Base-by-base conservation (phyloP, 2,329 filamentous ascomycete genomes). In the Elsinoe batatas region DNA sequence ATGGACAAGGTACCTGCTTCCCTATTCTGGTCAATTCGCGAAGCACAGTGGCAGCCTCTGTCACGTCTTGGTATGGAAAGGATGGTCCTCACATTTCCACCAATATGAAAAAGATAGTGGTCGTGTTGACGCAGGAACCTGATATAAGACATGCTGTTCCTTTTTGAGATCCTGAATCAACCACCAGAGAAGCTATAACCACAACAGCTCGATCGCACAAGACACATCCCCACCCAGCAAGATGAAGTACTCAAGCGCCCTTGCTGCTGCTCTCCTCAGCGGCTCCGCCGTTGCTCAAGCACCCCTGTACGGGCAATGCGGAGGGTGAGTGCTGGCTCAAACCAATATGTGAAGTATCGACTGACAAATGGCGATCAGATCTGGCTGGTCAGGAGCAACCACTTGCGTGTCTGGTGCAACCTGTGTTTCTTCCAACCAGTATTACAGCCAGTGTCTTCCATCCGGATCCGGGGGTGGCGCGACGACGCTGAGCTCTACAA, bases 391-490 rank as follows among this genome's bases (percentile, higher is more conserved):
- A 15, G 61, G 61, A 6, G 44, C 58, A n/a, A 64, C 58, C 15
- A 57, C 53, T 35, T 64, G 61, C 54, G 59, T 59, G 36, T 56
- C 56, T 36, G 56, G 59, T 30, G 59, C 56, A 32, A 59, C 58
- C 36, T 64, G 61, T 55, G 33, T 53, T 32, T 18, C 35, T 26
- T 47, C 53, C 33, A 58, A 58, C 49, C 42, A 53, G 3, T 63
- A 60, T 49, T 62, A 63, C 56, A 61, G 59, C 7, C 61, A 62
- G 53, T 62, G 62, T 56, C 20, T 61, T 22, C 61, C 59, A 33
- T 20, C 44, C 36, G 53, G 46, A 15, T 49, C 51, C 15, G 43
- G 43, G 6, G 26, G 43, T 30, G 20, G 13, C 49, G 32, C 22
- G 12, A 35, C 33, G 32, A 50, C 32, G 30, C 43, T 47, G 3